Percentiles rank a stretch among this genome's conserved stretches.
phyloP scores from a whole-genome alignment of 2,329 filamentous ascomycete species.

The Tolypocladium tropicale region DNA sequence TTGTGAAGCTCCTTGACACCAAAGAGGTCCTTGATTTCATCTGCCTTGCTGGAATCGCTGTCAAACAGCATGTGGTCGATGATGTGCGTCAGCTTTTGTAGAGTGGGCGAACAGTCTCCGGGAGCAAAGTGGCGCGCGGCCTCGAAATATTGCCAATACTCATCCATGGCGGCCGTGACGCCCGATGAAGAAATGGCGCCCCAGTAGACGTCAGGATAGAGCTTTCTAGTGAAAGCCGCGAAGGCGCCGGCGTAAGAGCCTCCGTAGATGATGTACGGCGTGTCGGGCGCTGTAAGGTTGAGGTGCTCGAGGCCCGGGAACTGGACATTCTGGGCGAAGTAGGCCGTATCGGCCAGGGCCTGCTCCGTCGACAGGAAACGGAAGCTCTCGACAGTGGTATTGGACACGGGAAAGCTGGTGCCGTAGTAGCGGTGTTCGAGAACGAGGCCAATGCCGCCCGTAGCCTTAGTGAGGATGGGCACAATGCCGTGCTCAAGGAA shows the following conservation, averaged over 20 bases:
- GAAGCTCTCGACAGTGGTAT: conserved; percentile 58
- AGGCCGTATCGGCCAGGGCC: conserved; percentile 69
- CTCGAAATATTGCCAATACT: conserved; percentile 59
- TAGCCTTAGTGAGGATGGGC: conserved; percentile 58
- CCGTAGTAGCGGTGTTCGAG: conserved; percentile 88
- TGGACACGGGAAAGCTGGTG: conserved; percentile 55
- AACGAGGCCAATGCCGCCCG: conserved; percentile 66
- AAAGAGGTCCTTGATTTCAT: conserved; percentile 35
- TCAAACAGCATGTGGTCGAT: conserved; percentile 41
- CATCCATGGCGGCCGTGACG: conserved; percentile 65
- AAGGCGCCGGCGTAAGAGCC: conserved; percentile 78
- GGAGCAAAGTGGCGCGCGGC: conserved; percentile 39
- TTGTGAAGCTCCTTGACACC: conserved; percentile 33
- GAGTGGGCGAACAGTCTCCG: conserved; percentile 52
- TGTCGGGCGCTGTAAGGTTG: conserved; percentile 53
- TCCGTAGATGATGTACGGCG: conserved; percentile 70
- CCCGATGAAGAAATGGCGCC: conserved; percentile 73
- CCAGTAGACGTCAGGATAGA: conserved; percentile 72
- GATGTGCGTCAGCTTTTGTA: conserved; percentile 44
- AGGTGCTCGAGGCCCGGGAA: conserved; percentile 60
- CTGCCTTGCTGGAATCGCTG: conserved; percentile 28
- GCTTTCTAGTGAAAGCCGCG: conserved; percentile 62
- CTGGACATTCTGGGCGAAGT: conserved; percentile 64
- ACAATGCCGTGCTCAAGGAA: conserved; percentile 73
- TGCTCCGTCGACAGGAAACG: conserved; percentile 80